Conservation (phyloP, 2,329 filamentous ascomycete genomes). For the Colletotrichum sp. region DNA sequence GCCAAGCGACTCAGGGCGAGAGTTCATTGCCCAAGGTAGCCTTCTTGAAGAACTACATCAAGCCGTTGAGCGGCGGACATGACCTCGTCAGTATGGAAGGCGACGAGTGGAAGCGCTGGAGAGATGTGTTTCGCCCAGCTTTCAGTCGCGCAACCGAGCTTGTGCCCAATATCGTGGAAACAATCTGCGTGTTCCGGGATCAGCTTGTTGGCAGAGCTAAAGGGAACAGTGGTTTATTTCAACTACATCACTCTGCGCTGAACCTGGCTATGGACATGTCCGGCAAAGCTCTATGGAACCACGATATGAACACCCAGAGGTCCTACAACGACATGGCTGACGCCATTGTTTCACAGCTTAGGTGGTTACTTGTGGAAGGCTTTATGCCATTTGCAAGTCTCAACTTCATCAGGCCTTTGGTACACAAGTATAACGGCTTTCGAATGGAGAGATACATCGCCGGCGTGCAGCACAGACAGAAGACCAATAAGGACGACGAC, state of each 20-base stretch:
- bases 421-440: slow-evolving; percentile 5
- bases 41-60: not conserved
- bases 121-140: not conserved
- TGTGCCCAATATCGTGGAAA: not conserved
- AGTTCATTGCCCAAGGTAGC: not conserved
- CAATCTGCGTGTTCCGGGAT: not conserved
- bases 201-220: not conserved
- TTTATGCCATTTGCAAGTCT: not conserved
- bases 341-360: not conserved
- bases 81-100: slow-evolving; percentile 12
- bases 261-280: slow-evolving; percentile 8
- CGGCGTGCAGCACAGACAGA: not conserved
- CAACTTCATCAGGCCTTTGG: not conserved
- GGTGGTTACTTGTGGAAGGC: not conserved
- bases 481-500: not conserved
- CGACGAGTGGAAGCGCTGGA: not conserved
- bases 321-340: not conserved
- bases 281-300: not conserved
- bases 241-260: not conserved
- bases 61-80: not conserved
- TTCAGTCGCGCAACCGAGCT: not conserved
- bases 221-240: not conserved
- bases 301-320: slow-evolving; percentile 1
- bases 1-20: not conserved
- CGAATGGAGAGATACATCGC: slow-evolving; percentile 1